A percentile compares a stretch with the other conserved stretches of the same genome.
These are phyloP conservation scores for slime mould (Dictyostelium discoideum) DNA, from an alignment of 78 protist genomes.

Conservation along the genomic window DNA sequence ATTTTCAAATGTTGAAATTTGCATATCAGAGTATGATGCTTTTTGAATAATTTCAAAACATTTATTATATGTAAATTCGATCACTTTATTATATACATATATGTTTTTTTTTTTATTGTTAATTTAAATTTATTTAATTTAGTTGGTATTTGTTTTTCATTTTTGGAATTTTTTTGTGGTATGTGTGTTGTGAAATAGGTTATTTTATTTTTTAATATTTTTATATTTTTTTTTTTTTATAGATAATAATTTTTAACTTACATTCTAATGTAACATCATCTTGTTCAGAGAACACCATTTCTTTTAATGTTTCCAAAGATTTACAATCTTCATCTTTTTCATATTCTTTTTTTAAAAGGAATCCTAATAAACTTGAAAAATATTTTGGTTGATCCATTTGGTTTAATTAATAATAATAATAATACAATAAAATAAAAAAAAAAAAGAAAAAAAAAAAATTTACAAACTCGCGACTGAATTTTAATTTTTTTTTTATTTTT, in stretches of 20 bases:
- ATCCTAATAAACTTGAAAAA: constrained; percentile 56
- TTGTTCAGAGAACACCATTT: constrained; percentile 43
- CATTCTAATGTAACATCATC: constrained; percentile 37
- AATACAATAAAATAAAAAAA: not conserved
- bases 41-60: constrained; percentile 31
- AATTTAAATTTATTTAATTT: too few relatives aligned
- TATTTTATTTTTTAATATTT: too few relatives aligned
- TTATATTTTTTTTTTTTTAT: not conserved
- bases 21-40: constrained; percentile 23
- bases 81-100: not conserved
- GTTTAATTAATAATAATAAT: not conserved
- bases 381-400: constrained; percentile 34
- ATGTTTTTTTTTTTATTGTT: too few relatives aligned
- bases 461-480: not conserved
- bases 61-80: constrained; percentile 37
- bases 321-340: constrained; percentile 31
- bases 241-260: not conserved
- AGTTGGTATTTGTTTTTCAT: not conserved
- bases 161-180: not conserved
- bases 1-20: constrained; percentile 50
- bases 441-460: not conserved
- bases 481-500: too few relatives aligned
- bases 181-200: not conserved
- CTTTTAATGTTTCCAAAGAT: constrained; percentile 29
- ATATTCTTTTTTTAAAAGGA: constrained; percentile 56